Evolutionary conservation across 805 yeast species (phyloP), one percentile per base, ranked within the genome.

Genomic region (Ogataea methylovora): DNA sequence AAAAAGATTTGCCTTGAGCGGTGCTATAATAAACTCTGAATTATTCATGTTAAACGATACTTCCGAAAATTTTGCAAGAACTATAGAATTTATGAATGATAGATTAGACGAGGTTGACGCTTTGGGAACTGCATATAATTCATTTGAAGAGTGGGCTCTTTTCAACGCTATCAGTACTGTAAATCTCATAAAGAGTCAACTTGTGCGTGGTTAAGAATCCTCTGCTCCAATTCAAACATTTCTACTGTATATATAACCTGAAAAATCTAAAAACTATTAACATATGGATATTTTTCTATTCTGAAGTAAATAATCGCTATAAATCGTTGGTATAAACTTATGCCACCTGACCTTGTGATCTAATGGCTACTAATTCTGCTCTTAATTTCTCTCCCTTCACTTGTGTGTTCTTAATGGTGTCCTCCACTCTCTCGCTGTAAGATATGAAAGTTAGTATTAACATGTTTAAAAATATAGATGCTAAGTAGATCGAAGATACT

Each of bases 41-140:
- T 60, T 85, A 41, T 85, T 73, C 61, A 82, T 81, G 92, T 63
- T 84, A 29, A 79, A 72, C 45, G 97, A 90, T 55, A 64, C 63
- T 16, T 77, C 90, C 15, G 48, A 52, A 2, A 69, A 60, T 21
- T 81, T 63, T 47, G 37, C 44, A 11, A 71, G 71, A 31, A 88
- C 97, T 1, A 52, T 69, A 47, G 67, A 68, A 17, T 79, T 85
- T 50, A 83, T 84, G 30, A 71, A 71, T 30, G 69, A 67, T 29
- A 75, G 79, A 44, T 60, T 90, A 18, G 54, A 62, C 9, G 69
- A 66, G 19, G 63, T 82, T 27, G 69, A 69, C 42, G 56, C 52
- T 1, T 53, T 76, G 32, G 94, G 87, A 13, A 62, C 65, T 31
- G 68, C 76, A 4, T 82, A 82, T 50, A 71, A 65, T 39, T 69